Evolutionary conservation across 2,329 filamentous ascomycete genomes (phyloP), one percentile per base, ranked within the genome.

Genomic region (Venturia oleaginea): DNA sequence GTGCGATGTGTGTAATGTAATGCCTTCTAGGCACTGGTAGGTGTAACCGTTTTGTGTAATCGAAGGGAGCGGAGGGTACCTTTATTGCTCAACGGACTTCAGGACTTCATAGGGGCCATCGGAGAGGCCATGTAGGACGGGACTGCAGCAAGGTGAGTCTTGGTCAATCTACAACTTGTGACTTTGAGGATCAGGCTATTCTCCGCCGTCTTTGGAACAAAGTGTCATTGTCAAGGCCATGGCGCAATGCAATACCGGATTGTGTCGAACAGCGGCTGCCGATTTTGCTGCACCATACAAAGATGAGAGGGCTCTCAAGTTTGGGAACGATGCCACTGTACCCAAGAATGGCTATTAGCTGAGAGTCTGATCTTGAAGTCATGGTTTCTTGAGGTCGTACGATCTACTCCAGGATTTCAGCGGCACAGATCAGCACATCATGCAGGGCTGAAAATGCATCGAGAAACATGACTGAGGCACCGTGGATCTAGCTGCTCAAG

Each of bases 381-480:
- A 7, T 2, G 11, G 15, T 32, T 24, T 55, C 17, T 55, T 3
- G 24, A 19, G 8, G 27, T 55, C 13, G 48, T 57, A 34, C 51
- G 17, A 57, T 57, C 51, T 32, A n/a, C 15, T n/a, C 51, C n/a
- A 11, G 51, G 51, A 57, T 57, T 30, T n/a, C 15, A 57, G 51
- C 17, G 51, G 51, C 51, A 57, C 51, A 57, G 51, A 34, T 34
- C 51, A 57, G 51, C 51, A 57, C 30, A 57, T 57, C 51, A 57
- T 34, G 51, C 51, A 57, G 51, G 51, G 51, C 17, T 57, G 30
- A 57, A 10, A 57, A 8, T 34, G 51, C 17, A 57, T 34, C 51
- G 24, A 34, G 27, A 30, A 30, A 30, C 54, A 30, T 37, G 4
- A 22, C n/a, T n/a, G n/a, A n/a, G n/a, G n/a, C n/a, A n/a, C n/a